Conservation (phyloP, 495 filamentous ascomycete genomes). For the Lepidopterella palustris region DNA sequence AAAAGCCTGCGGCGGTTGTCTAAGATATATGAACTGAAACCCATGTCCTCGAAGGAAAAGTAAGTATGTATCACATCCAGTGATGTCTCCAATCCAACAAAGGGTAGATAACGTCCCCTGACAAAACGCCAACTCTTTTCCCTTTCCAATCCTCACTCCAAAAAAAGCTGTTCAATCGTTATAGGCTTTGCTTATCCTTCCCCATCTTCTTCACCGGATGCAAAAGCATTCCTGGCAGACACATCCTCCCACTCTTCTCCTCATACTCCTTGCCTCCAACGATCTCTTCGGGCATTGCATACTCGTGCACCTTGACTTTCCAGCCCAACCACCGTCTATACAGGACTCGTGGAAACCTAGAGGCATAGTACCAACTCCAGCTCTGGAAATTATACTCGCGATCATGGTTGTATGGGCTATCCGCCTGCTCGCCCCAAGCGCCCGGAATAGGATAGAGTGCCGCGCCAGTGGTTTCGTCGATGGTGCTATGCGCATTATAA, state of each 20-base stretch:
- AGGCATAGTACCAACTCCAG: slow-evolving; percentile 53
- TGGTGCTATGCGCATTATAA: slow-evolving; percentile 54
- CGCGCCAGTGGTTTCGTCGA: slow-evolving; percentile 42
- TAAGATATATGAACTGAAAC: too few relatives aligned
- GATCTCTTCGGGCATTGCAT: slow-evolving; percentile 18
- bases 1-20: too few relatives aligned
- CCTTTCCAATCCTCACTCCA: too few relatives aligned
- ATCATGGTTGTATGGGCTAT: slow-evolving; percentile 36
- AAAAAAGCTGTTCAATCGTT: too few relatives aligned
- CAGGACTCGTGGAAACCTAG: slow-evolving; percentile 47
- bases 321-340: slow-evolving; percentile 59
- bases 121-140: too few relatives aligned
- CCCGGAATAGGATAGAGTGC: slow-evolving; percentile 34
- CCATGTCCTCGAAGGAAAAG: too few relatives aligned
- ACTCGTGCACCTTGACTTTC: slow-evolving; percentile 21
- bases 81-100: too few relatives aligned
- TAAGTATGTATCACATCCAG: too few relatives aligned
- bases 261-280: slow-evolving; percentile 20
- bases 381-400: slow-evolving; percentile 51
- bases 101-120: too few relatives aligned
- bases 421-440: slow-evolving; percentile 30
- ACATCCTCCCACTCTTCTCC: slow-evolving; percentile 71
- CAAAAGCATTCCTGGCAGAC: slow-evolving; percentile 70
- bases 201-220: slow-evolving; percentile 37
- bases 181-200: slow-evolving; percentile 4